phyloP scores from a whole-genome alignment of 2,329 filamentous ascomycete species.

The Tolypocladium tundrense region DNA sequence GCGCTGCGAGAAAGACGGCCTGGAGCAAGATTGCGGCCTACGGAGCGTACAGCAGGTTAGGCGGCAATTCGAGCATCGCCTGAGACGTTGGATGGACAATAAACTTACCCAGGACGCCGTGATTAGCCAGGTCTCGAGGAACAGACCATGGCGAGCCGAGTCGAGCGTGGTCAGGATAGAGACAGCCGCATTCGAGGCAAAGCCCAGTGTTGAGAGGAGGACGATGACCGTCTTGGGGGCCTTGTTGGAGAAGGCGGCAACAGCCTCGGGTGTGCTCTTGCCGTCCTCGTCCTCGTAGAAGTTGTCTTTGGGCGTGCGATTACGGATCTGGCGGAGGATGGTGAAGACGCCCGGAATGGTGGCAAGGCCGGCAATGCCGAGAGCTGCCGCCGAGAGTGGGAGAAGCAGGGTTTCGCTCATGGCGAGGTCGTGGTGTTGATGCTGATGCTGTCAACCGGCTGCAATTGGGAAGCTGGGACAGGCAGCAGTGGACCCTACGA shows the following conservation, averaged over 20 bases:
- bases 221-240: conserved; percentile 45
- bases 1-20: conserved; percentile 35
- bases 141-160: conserved; percentile 23
- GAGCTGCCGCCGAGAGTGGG: conserved; percentile 19
- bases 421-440: background rate
- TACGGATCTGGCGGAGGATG: conserved; percentile 22
- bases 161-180: conserved; percentile 40
- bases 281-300: conserved; percentile 63
- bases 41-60: background rate
- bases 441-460: background rate
- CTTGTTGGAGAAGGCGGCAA: conserved; percentile 51
- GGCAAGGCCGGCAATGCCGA: conserved; percentile 24
- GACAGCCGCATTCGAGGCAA: conserved; percentile 44
- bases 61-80: background rate
- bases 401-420: conserved; percentile 9
- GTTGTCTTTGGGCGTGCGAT: conserved; percentile 27
- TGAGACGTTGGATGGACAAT: background rate
- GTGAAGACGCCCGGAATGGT: conserved; percentile 26
- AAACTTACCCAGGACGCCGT: conserved; percentile 52
- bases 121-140: conserved; percentile 49
- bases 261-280: conserved; percentile 51
- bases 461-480: background rate
- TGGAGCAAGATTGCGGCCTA: conserved; percentile 44
- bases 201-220: conserved; percentile 41
- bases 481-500: background rate